Percentiles rank a stretch among this genome's conserved stretches.
phyloP scores from a whole-genome alignment of 768 basidiomycete species.

The Omphalotus guepiniiformis region DNA sequence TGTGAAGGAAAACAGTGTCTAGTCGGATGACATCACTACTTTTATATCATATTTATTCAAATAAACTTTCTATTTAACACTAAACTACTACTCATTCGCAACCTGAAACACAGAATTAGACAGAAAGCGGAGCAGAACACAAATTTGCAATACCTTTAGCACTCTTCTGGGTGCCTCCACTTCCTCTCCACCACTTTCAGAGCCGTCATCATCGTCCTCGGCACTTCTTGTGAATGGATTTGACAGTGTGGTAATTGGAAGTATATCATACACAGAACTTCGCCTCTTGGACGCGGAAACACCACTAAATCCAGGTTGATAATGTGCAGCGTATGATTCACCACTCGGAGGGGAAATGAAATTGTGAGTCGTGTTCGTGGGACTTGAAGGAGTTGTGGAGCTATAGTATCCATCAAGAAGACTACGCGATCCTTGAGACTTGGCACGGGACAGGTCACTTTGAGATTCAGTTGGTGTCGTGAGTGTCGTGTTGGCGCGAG shows the following conservation, averaged over 20 bases:
- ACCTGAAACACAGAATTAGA: neutral
- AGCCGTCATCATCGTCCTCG: neutral
- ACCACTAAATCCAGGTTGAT: slow-evolving; percentile 7
- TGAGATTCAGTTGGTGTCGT: slow-evolving; percentile 1
- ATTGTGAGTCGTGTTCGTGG: neutral
- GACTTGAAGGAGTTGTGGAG: slow-evolving; percentile 5
- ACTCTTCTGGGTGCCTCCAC: neutral
- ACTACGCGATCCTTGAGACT: slow-evolving; percentile 6
- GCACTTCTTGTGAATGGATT: neutral
- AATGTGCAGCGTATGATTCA: slow-evolving; percentile 6
- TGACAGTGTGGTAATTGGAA: neutral
- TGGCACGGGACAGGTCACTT: neutral
- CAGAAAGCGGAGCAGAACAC: neutral
- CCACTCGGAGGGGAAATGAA: neutral
- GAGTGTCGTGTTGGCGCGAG: neutral
- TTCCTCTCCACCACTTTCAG: neutral
- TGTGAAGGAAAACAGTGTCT: too few relatives aligned
- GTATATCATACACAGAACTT: neutral
- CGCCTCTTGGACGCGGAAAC: neutral
- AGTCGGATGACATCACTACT: too few relatives aligned
- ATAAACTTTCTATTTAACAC: too few relatives aligned
- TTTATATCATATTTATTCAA: too few relatives aligned
- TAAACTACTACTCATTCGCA: slow-evolving; percentile 1
- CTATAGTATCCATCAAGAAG: slow-evolving; percentile 2
- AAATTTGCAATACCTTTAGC: slow-evolving; percentile 3